Evolutionary conservation across 306 rosid genomes (phyloP).

Genomic region (Albizia julibrissin): DNA sequence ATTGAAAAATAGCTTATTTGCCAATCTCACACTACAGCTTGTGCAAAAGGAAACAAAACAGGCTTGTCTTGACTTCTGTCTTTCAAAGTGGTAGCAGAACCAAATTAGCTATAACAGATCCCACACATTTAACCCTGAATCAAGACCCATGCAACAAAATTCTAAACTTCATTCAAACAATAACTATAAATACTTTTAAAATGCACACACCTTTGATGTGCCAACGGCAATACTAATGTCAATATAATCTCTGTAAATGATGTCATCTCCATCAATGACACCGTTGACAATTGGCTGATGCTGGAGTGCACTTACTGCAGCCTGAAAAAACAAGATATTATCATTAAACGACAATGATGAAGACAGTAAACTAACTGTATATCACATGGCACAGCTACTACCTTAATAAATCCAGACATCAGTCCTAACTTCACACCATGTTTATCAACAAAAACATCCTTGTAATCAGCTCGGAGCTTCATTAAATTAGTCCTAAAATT

Average conservation of each 20-base stretch:
- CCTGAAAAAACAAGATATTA: conserved; percentile 41
- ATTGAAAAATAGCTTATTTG: not conserved
- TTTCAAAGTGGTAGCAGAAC: not conserved
- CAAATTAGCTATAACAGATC: not conserved
- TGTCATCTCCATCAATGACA: conserved; percentile 74
- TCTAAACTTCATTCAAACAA: not conserved
- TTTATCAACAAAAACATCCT: conserved; percentile 62
- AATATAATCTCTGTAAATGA: conserved; percentile 61
- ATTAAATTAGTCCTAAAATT: conserved; percentile 62
- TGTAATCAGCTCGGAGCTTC: conserved; percentile 66
- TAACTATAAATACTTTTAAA: not conserved
- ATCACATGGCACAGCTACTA: conserved; percentile 27
- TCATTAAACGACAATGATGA: not conserved
- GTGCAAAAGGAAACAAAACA: not conserved
- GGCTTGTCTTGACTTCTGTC: not conserved
- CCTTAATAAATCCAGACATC: conserved; percentile 67
- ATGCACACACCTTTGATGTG: conserved; percentile 54
- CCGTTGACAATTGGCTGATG: conserved; percentile 61
- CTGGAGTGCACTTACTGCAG: conserved; percentile 65
- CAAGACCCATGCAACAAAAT: not conserved
- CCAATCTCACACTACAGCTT: not conserved
- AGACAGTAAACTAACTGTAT: conserved; percentile 4
- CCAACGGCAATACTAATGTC: conserved; percentile 72
- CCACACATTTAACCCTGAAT: not conserved
- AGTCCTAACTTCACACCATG: conserved; percentile 67